These are phyloP conservation scores for Excoecaria agallocha DNA, from an alignment of 345 rosid genomes.

Conservation along the genomic window DNA sequence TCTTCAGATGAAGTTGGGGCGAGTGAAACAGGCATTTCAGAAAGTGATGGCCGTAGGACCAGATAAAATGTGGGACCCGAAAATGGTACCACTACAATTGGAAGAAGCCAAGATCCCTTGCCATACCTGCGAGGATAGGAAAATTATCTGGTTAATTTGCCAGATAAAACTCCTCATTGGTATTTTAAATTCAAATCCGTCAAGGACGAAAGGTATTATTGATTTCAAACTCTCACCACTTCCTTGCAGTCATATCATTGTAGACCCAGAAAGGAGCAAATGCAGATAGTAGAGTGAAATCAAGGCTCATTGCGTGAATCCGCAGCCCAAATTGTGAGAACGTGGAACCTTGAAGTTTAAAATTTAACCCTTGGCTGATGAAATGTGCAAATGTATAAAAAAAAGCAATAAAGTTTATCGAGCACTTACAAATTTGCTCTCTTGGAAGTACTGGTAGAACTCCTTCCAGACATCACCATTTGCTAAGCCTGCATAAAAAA, in stretches of 20 bases:
- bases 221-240: constrained; percentile 42
- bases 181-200: background rate
- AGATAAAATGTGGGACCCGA: constrained; percentile 77
- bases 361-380: background rate
- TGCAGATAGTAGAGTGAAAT: constrained; percentile 64
- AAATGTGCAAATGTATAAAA: background rate
- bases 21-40: constrained; percentile 39
- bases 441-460: constrained; percentile 67
- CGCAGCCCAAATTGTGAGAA: constrained; percentile 28
- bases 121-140: constrained; percentile 50
- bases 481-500: constrained; percentile 51
- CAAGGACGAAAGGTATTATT: background rate
- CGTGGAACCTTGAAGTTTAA: background rate
- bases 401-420: background rate
- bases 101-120: constrained; percentile 86
- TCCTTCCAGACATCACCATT: constrained; percentile 55
- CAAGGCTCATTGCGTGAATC: constrained; percentile 68
- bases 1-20: constrained; percentile 31
- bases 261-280: constrained; percentile 96
- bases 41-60: constrained; percentile 59
- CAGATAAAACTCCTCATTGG: too few relatives aligned
- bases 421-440: constrained; percentile 72
- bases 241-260: constrained; percentile 76
- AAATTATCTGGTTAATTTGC: too few relatives aligned
- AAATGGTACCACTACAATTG: constrained; percentile 57